A percentile compares a stretch with the other conserved stretches of the same genome.
phyloP scores from a whole-genome alignment of 768 basidiomycete genomes.

The Leucocoprinus leucothites region DNA sequence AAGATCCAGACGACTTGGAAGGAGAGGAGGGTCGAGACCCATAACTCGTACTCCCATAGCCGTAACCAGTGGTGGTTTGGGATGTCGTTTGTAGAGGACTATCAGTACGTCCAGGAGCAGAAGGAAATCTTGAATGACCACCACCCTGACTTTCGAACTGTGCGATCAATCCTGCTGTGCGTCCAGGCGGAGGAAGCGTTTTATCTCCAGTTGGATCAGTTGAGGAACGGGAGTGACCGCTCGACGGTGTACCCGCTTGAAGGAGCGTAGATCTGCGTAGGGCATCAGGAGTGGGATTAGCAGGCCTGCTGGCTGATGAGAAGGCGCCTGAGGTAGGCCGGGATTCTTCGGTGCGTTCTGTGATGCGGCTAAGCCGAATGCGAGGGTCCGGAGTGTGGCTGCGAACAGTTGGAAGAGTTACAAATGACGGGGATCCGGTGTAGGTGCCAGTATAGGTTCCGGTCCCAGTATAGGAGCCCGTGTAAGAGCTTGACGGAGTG shows the following conservation, averaged over 20 bases:
- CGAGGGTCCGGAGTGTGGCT: slow-evolving; percentile 36
- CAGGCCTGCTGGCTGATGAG: slow-evolving; percentile 31
- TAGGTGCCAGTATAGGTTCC: slow-evolving; percentile 32
- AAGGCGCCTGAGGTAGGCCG: slow-evolving; percentile 52
- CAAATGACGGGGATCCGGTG: slow-evolving; percentile 45
- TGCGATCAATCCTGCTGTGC: slow-evolving; percentile 70
- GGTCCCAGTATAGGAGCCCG: slow-evolving; percentile 35
- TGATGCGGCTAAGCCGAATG: slow-evolving; percentile 69
- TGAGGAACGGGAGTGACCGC: slow-evolving; percentile 48
- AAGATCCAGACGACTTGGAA: slow-evolving; percentile 37
- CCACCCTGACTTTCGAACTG: slow-evolving; percentile 55
- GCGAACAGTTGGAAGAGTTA: slow-evolving; percentile 38
- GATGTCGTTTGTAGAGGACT: slow-evolving; percentile 33
- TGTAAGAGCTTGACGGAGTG: slow-evolving; percentile 37
- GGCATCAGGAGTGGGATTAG: slow-evolving; percentile 41
- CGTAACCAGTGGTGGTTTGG: slow-evolving; percentile 28
- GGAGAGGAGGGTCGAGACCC: slow-evolving; percentile 48
- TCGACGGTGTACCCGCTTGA: slow-evolving; percentile 31
- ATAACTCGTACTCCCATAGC: slow-evolving; percentile 28
- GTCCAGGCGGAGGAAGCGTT: slow-evolving; percentile 48
- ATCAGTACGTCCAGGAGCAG: slow-evolving; percentile 41
- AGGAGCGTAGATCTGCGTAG: slow-evolving; percentile 45
- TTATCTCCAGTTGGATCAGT: slow-evolving; percentile 54
- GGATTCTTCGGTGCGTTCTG: slow-evolving; percentile 74
- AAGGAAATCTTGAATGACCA: slow-evolving; percentile 53